Evolutionary conservation across 2,329 filamentous ascomycete genomes (phyloP), one percentile per base, ranked within the genome.

Genomic region (Fusarium guadeloupense): DNA sequence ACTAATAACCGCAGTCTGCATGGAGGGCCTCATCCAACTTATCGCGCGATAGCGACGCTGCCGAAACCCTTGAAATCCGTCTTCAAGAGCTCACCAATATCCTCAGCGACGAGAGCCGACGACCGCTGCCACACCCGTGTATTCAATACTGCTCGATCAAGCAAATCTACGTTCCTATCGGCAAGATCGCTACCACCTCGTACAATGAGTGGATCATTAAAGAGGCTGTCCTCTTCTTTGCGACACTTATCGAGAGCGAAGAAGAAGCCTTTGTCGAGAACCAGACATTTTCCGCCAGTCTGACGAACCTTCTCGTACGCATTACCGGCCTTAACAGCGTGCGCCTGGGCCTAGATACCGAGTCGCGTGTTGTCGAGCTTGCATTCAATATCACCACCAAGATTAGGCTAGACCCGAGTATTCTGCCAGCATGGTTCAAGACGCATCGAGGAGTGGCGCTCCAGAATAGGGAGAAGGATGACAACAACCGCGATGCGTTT

Each of bases 311-410:
- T 56, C 83, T 97, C 44, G 86, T 92, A 57, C 87, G 89, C 64
- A 92, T 94, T 30, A 88, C 90, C 2, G 89, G 89, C 37, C 84
- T 86, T 56, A 91, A 90, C 67, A 89, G 85, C 70, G 86, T 91
- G 59, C 83, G 87, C n/a, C 80, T 93, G 5, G 87, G 89, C 31
- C 83, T 88, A 47, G 91, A 97, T 54, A 93, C 91, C 10, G 93
- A 98, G 75, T 90, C 90, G 9, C 88, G 93, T 55, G 88, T 98
- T 41, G 91, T 98, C 45, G 94, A 99, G 78, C 80, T 99, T 51
- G 85, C 96, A 38, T 99, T 99, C 78, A 96, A 94, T 61, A 93
- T 99, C 66, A 92, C 95, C 17, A 96, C 95, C 66, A 98, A 98
- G 82, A 97, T 99, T 67, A 85, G 95, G 39, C 81, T 97, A 59